Percentiles rank a stretch among this genome's conserved stretches.
Conservation (phyloP, 1,284 basidiomycete genomes). For the Leccinum brunneo-olivaceum region DNA sequence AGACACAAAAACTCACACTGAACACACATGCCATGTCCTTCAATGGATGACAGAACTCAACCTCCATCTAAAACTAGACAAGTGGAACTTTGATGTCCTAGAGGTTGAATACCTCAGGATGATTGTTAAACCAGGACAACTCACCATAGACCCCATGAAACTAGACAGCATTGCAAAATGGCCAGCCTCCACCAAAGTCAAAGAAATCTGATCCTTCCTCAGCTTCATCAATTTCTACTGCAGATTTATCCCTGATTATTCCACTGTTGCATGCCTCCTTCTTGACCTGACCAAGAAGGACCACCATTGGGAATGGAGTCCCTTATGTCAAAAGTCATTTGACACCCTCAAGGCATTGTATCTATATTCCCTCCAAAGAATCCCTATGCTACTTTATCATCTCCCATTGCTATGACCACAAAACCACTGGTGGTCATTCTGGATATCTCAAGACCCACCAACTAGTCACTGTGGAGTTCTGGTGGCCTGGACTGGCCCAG, state of each 20-base stretch:
- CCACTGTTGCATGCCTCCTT: slow-evolving; percentile 29
- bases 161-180: slow-evolving; percentile 32
- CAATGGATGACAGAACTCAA: background rate
- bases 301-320: no score
- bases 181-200: slow-evolving; percentile 24
- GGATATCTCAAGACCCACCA: background rate
- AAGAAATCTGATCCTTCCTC: background rate
- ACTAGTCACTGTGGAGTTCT: background rate
- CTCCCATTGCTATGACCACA: background rate
- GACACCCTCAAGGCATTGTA: no score
- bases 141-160: slow-evolving; percentile 36
- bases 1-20: background rate
- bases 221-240: slow-evolving; percentile 34
- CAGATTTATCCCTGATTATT: slow-evolving; percentile 35
- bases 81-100: slow-evolving; percentile 32
- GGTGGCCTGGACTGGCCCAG: slow-evolving; percentile 1
- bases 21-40: background rate
- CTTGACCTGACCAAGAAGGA: background rate
- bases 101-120: slow-evolving; percentile 37
- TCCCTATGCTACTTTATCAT: background rate
- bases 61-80: slow-evolving; percentile 17
- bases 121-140: slow-evolving; percentile 22
- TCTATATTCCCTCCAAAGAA: background rate
- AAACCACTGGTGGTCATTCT: background rate
- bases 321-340: no score